Conservation (phyloP, 2,329 filamentous ascomycete genomes). For the Ampelomyces quisqualis region DNA sequence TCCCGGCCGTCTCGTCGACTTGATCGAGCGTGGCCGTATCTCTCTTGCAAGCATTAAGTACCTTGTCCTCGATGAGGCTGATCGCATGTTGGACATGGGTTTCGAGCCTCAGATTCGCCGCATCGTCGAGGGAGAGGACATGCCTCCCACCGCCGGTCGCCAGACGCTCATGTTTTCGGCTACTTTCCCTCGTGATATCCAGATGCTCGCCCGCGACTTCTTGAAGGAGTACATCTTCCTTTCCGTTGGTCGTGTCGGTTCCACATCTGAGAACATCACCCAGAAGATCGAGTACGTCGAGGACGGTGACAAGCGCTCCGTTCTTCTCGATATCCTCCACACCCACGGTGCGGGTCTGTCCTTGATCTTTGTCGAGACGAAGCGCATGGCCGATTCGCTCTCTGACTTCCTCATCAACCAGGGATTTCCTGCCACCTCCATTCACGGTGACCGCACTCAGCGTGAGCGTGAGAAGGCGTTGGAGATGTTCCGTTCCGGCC, state of each 20-base stretch:
- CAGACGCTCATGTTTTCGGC: conserved; percentile 99
- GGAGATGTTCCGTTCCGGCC: conserved; percentile 94
- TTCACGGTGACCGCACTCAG: conserved; percentile 97
- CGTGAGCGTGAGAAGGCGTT: conserved; percentile 97
- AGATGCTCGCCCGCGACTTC: conserved; percentile 98
- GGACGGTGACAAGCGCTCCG: conserved; percentile 95
- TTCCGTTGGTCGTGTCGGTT: conserved; percentile 96
- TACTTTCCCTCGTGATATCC: conserved; percentile 98
- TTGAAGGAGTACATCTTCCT: conserved; percentile 99
- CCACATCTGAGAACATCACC: conserved; percentile 99
- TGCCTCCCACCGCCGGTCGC: conserved; percentile 78
- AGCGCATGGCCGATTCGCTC: conserved; percentile 97
- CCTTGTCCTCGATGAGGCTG: conserved; percentile 95
- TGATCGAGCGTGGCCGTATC: conserved; percentile 98
- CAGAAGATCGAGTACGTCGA: conserved; percentile 98
- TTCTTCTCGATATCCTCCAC: conserved; percentile 95
- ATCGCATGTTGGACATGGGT: conserved; percentile 99
- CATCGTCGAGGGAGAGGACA: conserved; percentile 97
- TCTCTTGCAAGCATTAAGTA: conserved; percentile 99
- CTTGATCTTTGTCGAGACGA: conserved; percentile 98
- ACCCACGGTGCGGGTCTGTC: conserved; percentile 87
- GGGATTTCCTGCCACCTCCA: conserved; percentile 95
- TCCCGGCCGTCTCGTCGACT: conserved; percentile 92
- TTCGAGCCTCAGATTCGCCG: conserved; percentile 99
- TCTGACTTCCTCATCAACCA: conserved; percentile 99